Conservation (phyloP, 805 yeast genomes). For the Yamadazyma takamatsuzukensis region DNA sequence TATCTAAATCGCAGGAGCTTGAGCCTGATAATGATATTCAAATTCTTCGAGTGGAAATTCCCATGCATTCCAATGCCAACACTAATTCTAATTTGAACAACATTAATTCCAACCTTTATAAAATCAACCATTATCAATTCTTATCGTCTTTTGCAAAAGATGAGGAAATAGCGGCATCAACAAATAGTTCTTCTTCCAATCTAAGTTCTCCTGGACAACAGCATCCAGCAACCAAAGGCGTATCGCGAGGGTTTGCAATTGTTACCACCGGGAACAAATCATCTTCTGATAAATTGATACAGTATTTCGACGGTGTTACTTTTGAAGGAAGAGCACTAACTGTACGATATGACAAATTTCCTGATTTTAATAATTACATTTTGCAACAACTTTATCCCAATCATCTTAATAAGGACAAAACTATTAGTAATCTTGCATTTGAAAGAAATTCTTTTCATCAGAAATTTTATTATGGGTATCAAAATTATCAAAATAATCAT, state of each 20-base stretch:
- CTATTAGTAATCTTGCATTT: conserved; percentile 24
- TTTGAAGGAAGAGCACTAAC: conserved; percentile 60
- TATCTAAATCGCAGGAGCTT: conserved; percentile 18
- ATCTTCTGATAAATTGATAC: conserved; percentile 49
- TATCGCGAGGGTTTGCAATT: conserved; percentile 60
- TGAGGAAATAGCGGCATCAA: not conserved
- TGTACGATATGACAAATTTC: conserved; percentile 57
- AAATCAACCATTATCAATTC: conserved; percentile 8
- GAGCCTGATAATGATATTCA: conserved; percentile 24
- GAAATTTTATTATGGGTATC: conserved; percentile 24
- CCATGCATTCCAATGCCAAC: conserved; percentile 24
- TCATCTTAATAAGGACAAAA: conserved; percentile 6
- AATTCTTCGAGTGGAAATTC: conserved; percentile 38
- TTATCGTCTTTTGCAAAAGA: conserved; percentile 4
- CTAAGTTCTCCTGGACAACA: not conserved
- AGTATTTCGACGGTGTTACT: conserved; percentile 45
- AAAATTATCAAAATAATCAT: not conserved
- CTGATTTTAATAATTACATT: conserved; percentile 34
- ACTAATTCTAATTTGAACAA: not conserved
- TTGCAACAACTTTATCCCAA: conserved; percentile 18
- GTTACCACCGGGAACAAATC: conserved; percentile 47
- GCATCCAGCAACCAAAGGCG: not conserved
- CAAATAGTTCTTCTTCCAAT: no score
- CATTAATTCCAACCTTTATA: conserved; percentile 1
- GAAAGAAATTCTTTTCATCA: conserved; percentile 31